A percentile compares a stretch with the other conserved stretches of the same genome.
Conservation (phyloP, 192 early-diverging fungal species). For the Coemansia sp. region DNA sequence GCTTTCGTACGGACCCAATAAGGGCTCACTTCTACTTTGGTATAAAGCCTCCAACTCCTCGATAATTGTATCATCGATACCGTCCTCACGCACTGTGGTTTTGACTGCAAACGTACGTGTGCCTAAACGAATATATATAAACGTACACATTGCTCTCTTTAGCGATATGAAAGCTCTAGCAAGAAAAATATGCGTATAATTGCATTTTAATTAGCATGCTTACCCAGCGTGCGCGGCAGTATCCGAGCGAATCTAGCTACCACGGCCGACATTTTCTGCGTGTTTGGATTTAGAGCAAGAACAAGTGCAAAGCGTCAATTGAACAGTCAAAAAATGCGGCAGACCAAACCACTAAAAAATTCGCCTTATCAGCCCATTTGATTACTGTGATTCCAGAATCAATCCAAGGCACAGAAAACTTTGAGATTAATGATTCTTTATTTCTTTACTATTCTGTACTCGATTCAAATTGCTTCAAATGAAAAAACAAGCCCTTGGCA, state of each 20-base stretch:
- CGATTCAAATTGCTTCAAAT: no score
- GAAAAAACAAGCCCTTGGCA: no score
- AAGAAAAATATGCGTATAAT: neutral
- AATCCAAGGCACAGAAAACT: neutral
- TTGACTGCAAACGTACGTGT: constrained; percentile 7
- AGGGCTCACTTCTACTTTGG: neutral
- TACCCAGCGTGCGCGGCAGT: constrained; percentile 8
- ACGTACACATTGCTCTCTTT: neutral
- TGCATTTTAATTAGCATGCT: neutral
- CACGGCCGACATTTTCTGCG: constrained; percentile 3
- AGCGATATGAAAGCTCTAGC: neutral
- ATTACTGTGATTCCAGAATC: neutral
- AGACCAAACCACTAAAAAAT: constrained; percentile 3
- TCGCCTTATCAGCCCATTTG: neutral
- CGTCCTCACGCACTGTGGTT: neutral
- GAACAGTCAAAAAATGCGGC: constrained; percentile 1
- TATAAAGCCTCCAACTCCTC: no score
- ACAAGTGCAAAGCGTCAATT: neutral
- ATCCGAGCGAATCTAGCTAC: neutral
- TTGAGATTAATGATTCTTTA: no score
- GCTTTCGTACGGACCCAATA: constrained; percentile 35
- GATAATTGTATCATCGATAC: neutral
- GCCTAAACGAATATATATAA: neutral
- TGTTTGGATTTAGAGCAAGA: constrained; percentile 4
- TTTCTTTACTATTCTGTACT: no score